phyloP scores from a whole-genome alignment of 768 basidiomycete genomes.

The Pisolithus tinctorius region DNA sequence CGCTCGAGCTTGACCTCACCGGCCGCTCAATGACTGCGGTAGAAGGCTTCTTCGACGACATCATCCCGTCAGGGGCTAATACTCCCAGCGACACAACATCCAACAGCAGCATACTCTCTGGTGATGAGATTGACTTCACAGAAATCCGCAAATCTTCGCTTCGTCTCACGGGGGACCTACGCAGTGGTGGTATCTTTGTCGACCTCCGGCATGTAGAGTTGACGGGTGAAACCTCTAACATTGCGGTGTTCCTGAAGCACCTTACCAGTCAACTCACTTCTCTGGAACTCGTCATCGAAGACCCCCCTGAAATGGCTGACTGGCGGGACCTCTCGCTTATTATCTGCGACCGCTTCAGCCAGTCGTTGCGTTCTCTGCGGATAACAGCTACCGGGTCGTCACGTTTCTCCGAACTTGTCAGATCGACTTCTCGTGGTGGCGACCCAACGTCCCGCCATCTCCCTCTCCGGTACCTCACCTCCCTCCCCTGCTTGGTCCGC shows the following conservation, averaged over 20 bases:
- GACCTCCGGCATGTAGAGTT: conserved; percentile 56
- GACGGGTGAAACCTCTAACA: conserved; percentile 63
- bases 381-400: conserved; percentile 61
- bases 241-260: conserved; percentile 67
- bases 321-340: conserved; percentile 67
- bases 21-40: conserved; percentile 61
- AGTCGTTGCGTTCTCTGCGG: conserved; percentile 52
- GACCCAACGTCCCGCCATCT: conserved; percentile 57
- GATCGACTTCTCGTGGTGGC: conserved; percentile 59
- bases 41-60: conserved; percentile 76
- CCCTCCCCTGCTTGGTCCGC: conserved; percentile 49
- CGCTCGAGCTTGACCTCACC: conserved; percentile 65
- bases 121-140: conserved; percentile 71
- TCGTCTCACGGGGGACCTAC: conserved; percentile 55
- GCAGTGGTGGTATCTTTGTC: conserved; percentile 49
- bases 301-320: conserved; percentile 66
- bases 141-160: conserved; percentile 66
- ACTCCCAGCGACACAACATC: conserved; percentile 66
- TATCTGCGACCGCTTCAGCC: conserved; percentile 56
- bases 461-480: conserved; percentile 50
- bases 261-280: conserved; percentile 57
- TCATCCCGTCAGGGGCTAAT: conserved; percentile 59
- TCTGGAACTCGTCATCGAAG: conserved; percentile 72
- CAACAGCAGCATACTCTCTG: conserved; percentile 75
- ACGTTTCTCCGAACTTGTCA: conserved; percentile 77